Evolutionary conservation across 345 rosid species (phyloP).

Genomic region (Firmiana major): DNA sequence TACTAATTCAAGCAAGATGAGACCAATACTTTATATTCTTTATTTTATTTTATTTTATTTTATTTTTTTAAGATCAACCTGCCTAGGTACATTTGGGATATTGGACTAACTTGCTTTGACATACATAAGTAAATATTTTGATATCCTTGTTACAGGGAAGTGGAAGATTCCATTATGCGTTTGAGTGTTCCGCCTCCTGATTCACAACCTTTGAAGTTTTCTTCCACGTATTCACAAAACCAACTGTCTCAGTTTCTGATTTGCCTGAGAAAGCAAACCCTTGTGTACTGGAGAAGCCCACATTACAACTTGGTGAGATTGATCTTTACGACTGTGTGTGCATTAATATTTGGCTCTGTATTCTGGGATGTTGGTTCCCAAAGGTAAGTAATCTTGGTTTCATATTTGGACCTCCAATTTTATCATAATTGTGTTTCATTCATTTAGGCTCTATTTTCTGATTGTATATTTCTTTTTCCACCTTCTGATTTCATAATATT

Average conservation of each 20-base stretch:
- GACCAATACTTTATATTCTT: neutral
- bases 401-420: neutral
- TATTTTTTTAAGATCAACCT: neutral
- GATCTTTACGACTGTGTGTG: slow-evolving; percentile 51
- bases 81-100: neutral
- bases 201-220: slow-evolving; percentile 56
- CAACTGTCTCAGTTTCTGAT: slow-evolving; percentile 47
- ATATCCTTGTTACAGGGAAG: slow-evolving; percentile 42
- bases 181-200: slow-evolving; percentile 61
- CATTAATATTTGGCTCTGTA: slow-evolving; percentile 66
- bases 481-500: neutral
- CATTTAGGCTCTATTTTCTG: neutral
- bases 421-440: neutral
- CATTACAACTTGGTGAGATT: slow-evolving; percentile 70
- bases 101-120: neutral
- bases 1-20: neutral
- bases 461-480: neutral
- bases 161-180: slow-evolving; percentile 53
- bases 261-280: slow-evolving; percentile 81
- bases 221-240: slow-evolving; percentile 51
- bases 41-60: too few species aligned
- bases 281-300: slow-evolving; percentile 95
- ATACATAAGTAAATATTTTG: neutral
- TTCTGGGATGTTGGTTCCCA: slow-evolving; percentile 73
- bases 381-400: slow-evolving; percentile 34